A percentile compares a stretch with the other conserved stretches of the same genome.
Evolutionary conservation across 208 protist genomes (phyloP).

Genomic region (Trypanosoma conorhini): DNA sequence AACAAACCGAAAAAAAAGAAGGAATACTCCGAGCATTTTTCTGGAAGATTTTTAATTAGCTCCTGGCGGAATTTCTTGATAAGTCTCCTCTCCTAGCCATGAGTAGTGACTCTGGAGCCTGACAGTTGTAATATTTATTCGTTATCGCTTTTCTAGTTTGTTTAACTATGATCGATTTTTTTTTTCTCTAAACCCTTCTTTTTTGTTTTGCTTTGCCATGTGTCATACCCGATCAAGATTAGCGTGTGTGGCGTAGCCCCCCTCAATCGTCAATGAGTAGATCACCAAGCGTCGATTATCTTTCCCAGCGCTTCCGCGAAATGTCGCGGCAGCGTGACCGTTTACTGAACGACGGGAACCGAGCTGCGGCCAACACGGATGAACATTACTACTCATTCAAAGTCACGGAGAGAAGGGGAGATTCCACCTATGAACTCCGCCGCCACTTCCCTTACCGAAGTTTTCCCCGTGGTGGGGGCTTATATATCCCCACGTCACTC

Average conservation of each 20-base stretch:
- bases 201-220: not conserved
- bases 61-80: not conserved
- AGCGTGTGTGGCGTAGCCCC: not conserved
- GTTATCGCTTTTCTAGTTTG: slow-evolving; percentile 4
- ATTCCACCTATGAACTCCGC: not conserved
- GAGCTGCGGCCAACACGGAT: not conserved
- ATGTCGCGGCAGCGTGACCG: slow-evolving; percentile 22
- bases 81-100: not conserved
- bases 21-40: not conserved
- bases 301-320: slow-evolving; percentile 12
- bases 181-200: too few species aligned
- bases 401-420: too few species aligned
- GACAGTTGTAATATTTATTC: too few species aligned
- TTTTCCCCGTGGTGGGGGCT: not conserved
- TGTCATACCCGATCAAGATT: slow-evolving; percentile 6
- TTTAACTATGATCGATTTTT: not conserved
- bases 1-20: slow-evolving; percentile 1
- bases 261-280: not conserved
- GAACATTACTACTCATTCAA: not conserved
- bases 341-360: not conserved
- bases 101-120: not conserved
- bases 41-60: not conserved
- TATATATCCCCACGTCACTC: not conserved
- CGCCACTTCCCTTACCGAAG: not conserved
- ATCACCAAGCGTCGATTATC: slow-evolving; percentile 10